Percentiles rank a stretch among this genome's conserved stretches.
phyloP scores from a whole-genome alignment of 352 stramenopile species.

The Phytophthora tubulina region DNA sequence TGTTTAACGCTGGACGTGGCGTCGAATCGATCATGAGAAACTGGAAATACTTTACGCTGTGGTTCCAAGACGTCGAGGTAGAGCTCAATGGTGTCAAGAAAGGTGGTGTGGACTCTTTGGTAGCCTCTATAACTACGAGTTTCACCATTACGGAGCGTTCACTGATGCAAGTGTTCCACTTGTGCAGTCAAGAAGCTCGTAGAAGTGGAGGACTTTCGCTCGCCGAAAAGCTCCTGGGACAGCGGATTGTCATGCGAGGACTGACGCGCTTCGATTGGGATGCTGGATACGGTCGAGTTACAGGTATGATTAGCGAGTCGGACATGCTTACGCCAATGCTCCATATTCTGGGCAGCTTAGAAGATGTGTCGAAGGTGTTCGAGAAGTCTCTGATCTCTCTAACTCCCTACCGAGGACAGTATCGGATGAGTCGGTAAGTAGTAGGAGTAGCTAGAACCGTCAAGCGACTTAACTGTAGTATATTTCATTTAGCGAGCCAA shows the following conservation, averaged over 20 bases:
- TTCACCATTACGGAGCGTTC: conserved; percentile 8
- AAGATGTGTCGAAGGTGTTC: conserved; percentile 7
- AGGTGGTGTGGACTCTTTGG: neutral
- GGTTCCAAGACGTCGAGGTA: conserved; percentile 19
- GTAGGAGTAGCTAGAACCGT: neutral
- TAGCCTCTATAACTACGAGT: conserved; percentile 1
- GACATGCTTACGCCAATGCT: conserved; percentile 20
- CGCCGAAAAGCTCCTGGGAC: neutral
- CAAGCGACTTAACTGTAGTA: neutral
- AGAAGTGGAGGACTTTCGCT: neutral
- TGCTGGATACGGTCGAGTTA: neutral
- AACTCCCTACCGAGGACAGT: neutral
- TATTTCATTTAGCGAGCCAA: too few relatives aligned
- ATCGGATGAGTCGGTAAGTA: too few relatives aligned
- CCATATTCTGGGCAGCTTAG: neutral
- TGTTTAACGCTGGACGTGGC: conserved; percentile 18
- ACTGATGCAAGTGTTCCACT: neutral
- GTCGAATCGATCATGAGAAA: conserved; percentile 7
- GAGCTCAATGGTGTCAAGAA: conserved; percentile 21
- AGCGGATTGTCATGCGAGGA: conserved; percentile 1
- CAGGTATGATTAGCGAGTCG: neutral
- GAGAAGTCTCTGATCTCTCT: neutral
- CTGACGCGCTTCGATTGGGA: conserved; percentile 18
- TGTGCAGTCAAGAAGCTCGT: too few relatives aligned
- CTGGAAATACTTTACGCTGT: conserved; percentile 25